Percentiles rank a stretch among this genome's conserved stretches.
phyloP scores from a whole-genome alignment of 1,139 yeast species.

The Hyphopichia fennica region DNA sequence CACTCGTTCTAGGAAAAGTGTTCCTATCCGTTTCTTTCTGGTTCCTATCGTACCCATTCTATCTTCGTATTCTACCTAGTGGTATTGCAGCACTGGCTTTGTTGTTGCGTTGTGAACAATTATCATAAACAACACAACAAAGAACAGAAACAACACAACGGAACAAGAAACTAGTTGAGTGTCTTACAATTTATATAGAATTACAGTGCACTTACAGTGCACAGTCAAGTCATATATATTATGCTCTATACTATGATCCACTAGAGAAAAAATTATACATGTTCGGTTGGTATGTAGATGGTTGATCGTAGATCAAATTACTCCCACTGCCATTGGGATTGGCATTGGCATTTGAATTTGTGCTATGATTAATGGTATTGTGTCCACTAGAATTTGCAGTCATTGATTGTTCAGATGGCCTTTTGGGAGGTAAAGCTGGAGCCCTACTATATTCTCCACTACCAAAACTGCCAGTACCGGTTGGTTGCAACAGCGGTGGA shows the following conservation, averaged over 20 bases:
- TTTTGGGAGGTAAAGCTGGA: slow-evolving; percentile 6
- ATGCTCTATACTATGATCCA: slow-evolving; percentile 1
- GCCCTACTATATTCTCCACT: slow-evolving; percentile 1
- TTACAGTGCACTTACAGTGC: too few species aligned
- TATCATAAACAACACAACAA: too few species aligned
- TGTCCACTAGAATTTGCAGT: slow-evolving; percentile 5
- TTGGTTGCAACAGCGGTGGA: not conserved
- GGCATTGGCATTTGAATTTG: slow-evolving; percentile 4
- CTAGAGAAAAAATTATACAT: slow-evolving; percentile 46
- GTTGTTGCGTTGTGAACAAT: too few species aligned
- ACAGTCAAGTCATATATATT: too few species aligned
- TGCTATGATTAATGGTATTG: slow-evolving; percentile 5
- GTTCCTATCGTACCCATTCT: too few species aligned
- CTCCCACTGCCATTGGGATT: slow-evolving; percentile 2
- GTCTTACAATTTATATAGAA: too few species aligned
- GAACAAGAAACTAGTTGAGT: too few species aligned
- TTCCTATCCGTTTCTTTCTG: too few species aligned
- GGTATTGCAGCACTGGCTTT: too few species aligned
- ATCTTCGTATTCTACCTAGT: too few species aligned
- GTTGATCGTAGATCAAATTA: slow-evolving; percentile 41
- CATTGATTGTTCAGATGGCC: not conserved
- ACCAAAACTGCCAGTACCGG: not conserved
- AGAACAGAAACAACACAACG: too few species aligned
- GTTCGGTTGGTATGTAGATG: slow-evolving; percentile 48
- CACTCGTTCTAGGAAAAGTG: too few species aligned